These are phyloP conservation scores for Trichoderma pleuroti DNA, from an alignment of 2,329 filamentous ascomycete genomes.

Conservation along the genomic window DNA sequence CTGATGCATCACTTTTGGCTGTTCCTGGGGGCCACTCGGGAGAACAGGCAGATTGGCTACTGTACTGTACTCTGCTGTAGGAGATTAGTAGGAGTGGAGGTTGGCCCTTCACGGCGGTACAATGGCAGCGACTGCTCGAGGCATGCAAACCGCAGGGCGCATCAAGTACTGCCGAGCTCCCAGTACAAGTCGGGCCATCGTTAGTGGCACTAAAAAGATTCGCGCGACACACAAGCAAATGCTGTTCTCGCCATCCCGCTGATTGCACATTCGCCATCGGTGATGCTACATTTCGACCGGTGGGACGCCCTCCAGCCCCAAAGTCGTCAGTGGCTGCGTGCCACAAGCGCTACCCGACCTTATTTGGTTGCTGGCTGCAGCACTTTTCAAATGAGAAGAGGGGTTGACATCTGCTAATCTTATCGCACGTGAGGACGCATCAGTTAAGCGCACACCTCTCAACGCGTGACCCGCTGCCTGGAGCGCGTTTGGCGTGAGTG, in stretches of 20 bases:
- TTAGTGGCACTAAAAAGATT: neutral
- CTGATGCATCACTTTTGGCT: slow-evolving; percentile 1
- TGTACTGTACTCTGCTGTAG: neutral
- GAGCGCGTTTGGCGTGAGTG: slow-evolving; percentile 14
- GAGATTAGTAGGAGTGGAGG: neutral
- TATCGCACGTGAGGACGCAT: slow-evolving; percentile 25
- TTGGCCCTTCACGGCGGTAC: neutral
- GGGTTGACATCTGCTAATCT: neutral
- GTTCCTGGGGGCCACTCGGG: neutral
- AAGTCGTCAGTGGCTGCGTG: slow-evolving; percentile 1
- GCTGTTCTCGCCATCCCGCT: neutral
- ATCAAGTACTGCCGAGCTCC: neutral
- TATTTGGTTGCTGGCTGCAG: neutral
- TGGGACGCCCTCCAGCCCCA: neutral
- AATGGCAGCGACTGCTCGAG: neutral
- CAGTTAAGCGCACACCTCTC: slow-evolving; percentile 6
- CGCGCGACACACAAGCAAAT: no score
- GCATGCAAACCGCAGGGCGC: neutral
- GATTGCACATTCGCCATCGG: neutral
- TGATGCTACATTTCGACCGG: neutral
- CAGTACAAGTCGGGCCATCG: neutral
- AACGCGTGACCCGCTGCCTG: slow-evolving; percentile 22
- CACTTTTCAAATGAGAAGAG: neutral
- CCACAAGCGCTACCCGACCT: neutral
- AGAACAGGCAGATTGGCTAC: neutral